phyloP scores from a whole-genome alignment of 129 eudicot genomes.

The Saussurea involucrata region DNA sequence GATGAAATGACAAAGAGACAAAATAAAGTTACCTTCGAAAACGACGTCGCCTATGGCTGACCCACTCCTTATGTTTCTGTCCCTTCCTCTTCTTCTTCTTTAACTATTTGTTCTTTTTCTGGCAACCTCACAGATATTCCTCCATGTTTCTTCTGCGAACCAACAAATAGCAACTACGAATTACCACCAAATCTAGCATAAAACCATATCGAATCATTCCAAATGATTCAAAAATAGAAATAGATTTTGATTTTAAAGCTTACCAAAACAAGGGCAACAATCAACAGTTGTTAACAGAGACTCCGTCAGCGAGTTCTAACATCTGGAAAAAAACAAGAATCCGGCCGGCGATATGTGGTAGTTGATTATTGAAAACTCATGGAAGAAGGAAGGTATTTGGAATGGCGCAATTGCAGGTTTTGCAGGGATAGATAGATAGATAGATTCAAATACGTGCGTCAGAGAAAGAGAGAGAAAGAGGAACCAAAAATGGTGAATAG shows the following conservation, averaged over 20 bases:
- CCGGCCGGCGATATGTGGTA: constrained; percentile 24
- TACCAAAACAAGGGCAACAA: constrained; percentile 14
- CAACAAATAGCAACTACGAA: neutral
- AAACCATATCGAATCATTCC: neutral
- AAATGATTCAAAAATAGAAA: neutral
- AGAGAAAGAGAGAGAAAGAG: constrained; percentile 11
- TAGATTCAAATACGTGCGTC: neutral
- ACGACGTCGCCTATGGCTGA: constrained; percentile 23
- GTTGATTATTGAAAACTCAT: neutral
- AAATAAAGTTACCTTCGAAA: constrained; percentile 26
- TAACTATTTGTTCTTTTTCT: neutral
- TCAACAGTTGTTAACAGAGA: neutral
- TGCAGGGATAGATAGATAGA: constrained; percentile 8
- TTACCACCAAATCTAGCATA: constrained; percentile 9
- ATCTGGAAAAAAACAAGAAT: neutral
- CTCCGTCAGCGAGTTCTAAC: neutral
- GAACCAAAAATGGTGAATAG: constrained; percentile 13
- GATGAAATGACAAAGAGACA: constrained; percentile 22
- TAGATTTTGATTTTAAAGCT: neutral
- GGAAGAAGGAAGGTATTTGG: constrained; percentile 11
- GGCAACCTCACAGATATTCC: constrained; percentile 3
- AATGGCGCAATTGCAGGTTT: constrained; percentile 9
- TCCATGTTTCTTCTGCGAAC: constrained; percentile 2
- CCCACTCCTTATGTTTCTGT: constrained; percentile 21
- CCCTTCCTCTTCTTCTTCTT: constrained; percentile 8